A percentile compares a stretch with the other conserved stretches of the same genome.
Evolutionary conservation across 1,139 yeast species (phyloP).

Genomic region (Nakaseomyces bracarensis): DNA sequence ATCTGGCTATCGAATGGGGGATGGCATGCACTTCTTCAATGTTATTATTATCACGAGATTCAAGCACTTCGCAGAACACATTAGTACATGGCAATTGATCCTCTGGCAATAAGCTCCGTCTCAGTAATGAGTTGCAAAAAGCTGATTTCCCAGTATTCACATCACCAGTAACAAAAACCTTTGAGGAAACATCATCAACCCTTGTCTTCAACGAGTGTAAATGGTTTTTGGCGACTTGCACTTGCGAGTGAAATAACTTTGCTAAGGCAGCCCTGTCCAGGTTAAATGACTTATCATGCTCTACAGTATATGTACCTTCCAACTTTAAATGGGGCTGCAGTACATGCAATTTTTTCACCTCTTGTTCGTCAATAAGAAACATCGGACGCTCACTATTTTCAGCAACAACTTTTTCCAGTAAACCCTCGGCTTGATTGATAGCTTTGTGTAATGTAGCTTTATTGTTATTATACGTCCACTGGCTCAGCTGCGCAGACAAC

Average conservation of each 20-base stretch:
- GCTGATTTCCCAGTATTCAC: conserved; percentile 95
- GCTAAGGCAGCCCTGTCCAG: conserved; percentile 26
- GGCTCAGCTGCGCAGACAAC: conserved; percentile 27
- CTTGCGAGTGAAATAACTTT: conserved; percentile 25
- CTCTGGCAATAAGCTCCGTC: conserved; percentile 76
- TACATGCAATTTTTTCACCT: conserved; percentile 17
- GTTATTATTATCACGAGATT: conserved; percentile 66
- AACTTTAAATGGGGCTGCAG: conserved; percentile 25
- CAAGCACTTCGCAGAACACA: conserved; percentile 90
- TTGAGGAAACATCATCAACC: conserved; percentile 85
- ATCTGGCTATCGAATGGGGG: conserved; percentile 41
- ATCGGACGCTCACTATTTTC: conserved; percentile 29
- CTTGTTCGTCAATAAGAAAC: conserved; percentile 13
- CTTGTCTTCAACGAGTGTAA: conserved; percentile 68
- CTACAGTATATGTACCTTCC: conserved; percentile 21
- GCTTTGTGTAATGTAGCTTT: conserved; percentile 22
- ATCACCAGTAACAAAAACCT: conserved; percentile 94
- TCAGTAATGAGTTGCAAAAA: conserved; percentile 81
- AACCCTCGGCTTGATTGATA: conserved; percentile 17
- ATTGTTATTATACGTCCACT: conserved; percentile 30
- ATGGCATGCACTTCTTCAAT: conserved; percentile 93
- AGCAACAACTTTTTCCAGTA: conserved; percentile 18
- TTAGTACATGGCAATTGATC: conserved; percentile 98
- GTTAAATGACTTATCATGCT: conserved; percentile 13
- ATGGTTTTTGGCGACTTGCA: conserved; percentile 47